Base-by-base conservation (phyloP, 2,329 filamentous ascomycete genomes). In the Lomentospora prolificans region DNA sequence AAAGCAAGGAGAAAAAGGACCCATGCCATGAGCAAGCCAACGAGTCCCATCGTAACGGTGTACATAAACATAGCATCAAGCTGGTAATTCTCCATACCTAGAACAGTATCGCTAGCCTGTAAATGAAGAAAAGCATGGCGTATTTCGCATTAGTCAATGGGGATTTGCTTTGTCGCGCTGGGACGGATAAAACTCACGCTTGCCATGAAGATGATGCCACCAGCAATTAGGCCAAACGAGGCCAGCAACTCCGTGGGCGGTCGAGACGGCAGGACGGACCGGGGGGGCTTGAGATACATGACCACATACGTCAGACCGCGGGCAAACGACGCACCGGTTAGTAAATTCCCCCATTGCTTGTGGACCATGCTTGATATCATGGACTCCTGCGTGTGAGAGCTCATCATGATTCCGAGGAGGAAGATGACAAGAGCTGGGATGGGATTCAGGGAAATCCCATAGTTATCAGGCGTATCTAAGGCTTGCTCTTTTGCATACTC, bases 41-140 rank as follows among this genome's bases (percentile, higher is more conserved):
- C 88, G 5, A 95, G 67, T 2, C 91, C 92, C 81, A 95, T 87
- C 8, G 84, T 87, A 31, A 96, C 80, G 0, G 90, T 96, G 70
- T 96, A 95, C 59, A 90, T 82, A 69, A 96, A 94, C 90, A 96
- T 96, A 60, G 89, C 89, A 65, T 96, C 88, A 14, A 96, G 73
- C 3, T 84, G 71, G 65, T 91, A 86, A 57, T 80, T 78, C 58
- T 91, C 85, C 74, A 96, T 89, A n/a, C 84, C 82, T 8, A 76
- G 68, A 25, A 96, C 80, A 0, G 87, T 87, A 65, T 95, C 90
- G 56, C 81, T 80, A 59, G 87, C 87, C 83, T 87, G 59, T 51
- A 44, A 24, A 5, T 55, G 3, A 33, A 27, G 7, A n/a, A n/a
- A n/a, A n/a, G n/a, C n/a, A n/a, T n/a, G n/a, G n/a, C n/a, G n/a